Evolutionary conservation across 352 stramenopile genomes (phyloP), one percentile per base, ranked within the genome.

Genomic region (Phytophthora kernoviae): DNA sequence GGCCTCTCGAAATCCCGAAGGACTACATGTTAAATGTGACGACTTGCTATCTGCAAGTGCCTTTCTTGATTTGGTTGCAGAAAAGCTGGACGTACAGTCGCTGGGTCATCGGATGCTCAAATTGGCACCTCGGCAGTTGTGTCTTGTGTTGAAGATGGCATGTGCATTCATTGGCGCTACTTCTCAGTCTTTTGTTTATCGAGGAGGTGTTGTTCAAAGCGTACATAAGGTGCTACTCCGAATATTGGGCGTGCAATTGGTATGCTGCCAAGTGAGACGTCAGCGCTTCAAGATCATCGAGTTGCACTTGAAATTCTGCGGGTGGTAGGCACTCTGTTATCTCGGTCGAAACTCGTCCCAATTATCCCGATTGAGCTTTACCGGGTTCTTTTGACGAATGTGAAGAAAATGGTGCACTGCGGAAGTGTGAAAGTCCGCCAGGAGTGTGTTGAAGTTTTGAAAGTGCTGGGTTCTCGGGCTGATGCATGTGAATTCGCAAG

Each of bases 111-210:
- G 45, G 33, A 58, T 70, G 51, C 32, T 54, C 27, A 58, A 48
- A 52, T 18, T 73, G 54, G 59, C 21, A 18, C 50, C 37, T 65
- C 68, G 64, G 9, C 68, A 74, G 11, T 22, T 69, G 39, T 71
- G 52, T 24, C 65, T 79, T 15, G 18, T 75, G 20, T 9, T 79
- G 30, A 75, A 70, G 21, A 79, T 79, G 70, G 42, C 42, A 18
- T 62, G 44, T 20, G 42, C 58, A 34, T 73, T 79, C 44, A 48
- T 72, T 42, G 14, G 33, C 20, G 41, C 26, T 48, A 11, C 56
- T 39, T 57, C 39, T 54, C 41, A 54, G 9, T 39, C 22, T 24
- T 39, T 48, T 45, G 10, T n/a, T 54, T 42, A 32, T 53, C 53
- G 14, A 49, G 34, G 43, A 20, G 32, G 59, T 9, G 42, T 36